A percentile compares a stretch with the other conserved stretches of the same genome.
These are phyloP conservation scores for Pterocarpus macrocarpus DNA, from an alignment of 306 rosid species.

Conservation along the genomic window DNA sequence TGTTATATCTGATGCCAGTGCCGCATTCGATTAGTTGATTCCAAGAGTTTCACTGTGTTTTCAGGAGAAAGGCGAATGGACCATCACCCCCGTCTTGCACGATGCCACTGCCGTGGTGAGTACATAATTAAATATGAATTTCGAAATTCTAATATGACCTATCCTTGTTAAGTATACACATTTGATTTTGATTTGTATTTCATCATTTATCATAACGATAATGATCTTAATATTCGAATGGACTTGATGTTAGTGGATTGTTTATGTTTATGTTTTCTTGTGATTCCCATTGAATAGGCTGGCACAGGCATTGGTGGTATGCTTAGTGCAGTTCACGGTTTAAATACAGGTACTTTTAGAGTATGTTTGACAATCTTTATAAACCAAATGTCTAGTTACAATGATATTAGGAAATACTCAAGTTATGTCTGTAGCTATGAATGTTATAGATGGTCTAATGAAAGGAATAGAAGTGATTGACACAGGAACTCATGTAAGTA, in stretches of 20 bases:
- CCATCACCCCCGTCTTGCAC: conserved; percentile 78
- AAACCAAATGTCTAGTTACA: too few species aligned
- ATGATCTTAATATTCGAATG: background rate
- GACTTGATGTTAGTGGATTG: background rate
- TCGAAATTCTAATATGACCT: background rate
- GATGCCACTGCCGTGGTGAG: conserved; percentile 82
- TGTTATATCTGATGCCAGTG: background rate
- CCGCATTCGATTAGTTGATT: conserved; percentile 46
- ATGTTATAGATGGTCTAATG: background rate
- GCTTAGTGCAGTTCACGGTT: conserved; percentile 81
- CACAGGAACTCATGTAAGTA: background rate
- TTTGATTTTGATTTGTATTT: background rate
- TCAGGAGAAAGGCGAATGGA: conserved; percentile 84
- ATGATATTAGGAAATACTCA: too few species aligned
- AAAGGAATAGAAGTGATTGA: background rate
- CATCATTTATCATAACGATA: background rate
- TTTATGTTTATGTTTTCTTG: conserved; percentile 9
- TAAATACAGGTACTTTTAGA: conserved; percentile 68
- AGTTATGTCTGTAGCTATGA: too few species aligned
- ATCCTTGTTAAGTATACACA: background rate
- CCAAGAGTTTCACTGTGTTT: background rate
- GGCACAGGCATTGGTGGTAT: conserved; percentile 87
- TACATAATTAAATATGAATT: conserved; percentile 5
- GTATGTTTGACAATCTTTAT: background rate
- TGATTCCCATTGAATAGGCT: conserved; percentile 56